Evolutionary conservation across 2,329 filamentous ascomycete genomes (phyloP).

Genomic region (Colletotrichum sp.): DNA sequence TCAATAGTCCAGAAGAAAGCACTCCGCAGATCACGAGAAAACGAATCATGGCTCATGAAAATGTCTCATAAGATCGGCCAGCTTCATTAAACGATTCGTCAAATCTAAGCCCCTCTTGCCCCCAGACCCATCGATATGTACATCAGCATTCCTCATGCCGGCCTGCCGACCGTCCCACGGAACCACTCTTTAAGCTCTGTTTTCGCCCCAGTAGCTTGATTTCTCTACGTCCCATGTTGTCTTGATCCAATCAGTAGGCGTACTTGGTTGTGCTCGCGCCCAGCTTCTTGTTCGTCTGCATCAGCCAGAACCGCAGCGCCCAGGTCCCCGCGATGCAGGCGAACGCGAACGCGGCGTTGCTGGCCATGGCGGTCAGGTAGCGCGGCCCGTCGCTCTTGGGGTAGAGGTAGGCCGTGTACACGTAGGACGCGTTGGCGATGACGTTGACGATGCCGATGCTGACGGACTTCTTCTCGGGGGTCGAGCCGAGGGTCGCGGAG

Average conservation of each 20-base stretch:
- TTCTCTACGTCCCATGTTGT: not conserved
- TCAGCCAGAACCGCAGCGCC: conserved; percentile 28
- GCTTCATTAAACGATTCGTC: not conserved
- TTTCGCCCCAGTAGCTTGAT: not conserved
- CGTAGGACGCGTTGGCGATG: conserved; percentile 45
- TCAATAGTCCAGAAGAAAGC: not conserved
- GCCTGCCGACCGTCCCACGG: not conserved
- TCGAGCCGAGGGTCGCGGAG: conserved; percentile 42
- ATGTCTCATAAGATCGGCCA: not conserved
- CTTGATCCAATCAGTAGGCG: conserved; percentile 14
- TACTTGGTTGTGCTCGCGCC: conserved; percentile 19
- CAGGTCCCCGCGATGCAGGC: conserved; percentile 28
- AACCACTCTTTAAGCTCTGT: not conserved
- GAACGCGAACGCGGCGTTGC: conserved; percentile 28
- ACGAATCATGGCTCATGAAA: accelerated
- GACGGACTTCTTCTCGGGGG: conserved; percentile 47
- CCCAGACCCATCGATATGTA: not conserved
- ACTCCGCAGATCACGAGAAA: not conserved
- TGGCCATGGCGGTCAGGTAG: conserved; percentile 44
- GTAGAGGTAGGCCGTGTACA: conserved; percentile 51
- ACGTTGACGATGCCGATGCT: conserved; percentile 47
- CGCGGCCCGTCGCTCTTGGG: conserved; percentile 41
- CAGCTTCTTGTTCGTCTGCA: conserved; percentile 27
- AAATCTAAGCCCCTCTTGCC: accelerated
- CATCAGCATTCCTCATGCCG: not conserved